Base-by-base conservation (phyloP, 768 basidiomycete genomes). In the Boletus reticulatus region DNA sequence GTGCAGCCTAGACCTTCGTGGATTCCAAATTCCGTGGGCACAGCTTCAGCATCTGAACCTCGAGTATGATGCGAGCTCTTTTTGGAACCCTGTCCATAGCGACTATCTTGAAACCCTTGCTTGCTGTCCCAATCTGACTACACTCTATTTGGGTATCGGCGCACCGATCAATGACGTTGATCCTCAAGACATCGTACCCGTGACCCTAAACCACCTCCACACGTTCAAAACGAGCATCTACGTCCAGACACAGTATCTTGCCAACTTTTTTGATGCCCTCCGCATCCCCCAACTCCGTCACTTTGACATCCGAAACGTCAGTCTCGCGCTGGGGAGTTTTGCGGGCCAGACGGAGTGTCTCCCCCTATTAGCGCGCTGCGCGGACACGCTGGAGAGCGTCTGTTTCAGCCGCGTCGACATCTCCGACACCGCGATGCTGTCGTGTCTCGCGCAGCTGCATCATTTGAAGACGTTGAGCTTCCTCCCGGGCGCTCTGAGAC, bases 281-380 rank as follows among this genome's bases (percentile, higher is more conserved):
- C 60, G 55, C 50, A 62, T 63, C 51, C 69, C 69, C 9, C 54
- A 49, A 1, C 58, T 70, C 12, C 61, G 58, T n/a, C 62, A 57
- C 11, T 69, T 70, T 31, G 64, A 64, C 16, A 51, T 70, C n/a
- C 56, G 57, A 27, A 71, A 70, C 48, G 71, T 61, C 57, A 69
- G 62, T 49, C 71, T 67, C 42, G 56, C 62, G 3, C 51, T 72
- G 4, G 67, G 69, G 34, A 63, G 65, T 7, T 65, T 61, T 42
- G 37, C 48, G 0, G 67, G 67, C 0, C 69, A 72, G 9, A 57
- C 47, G 4, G 69, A 70, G n/a, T 72, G 61, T 19, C 50, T 70
- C 0, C 64, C 69, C n/a, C 54, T 72, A 20, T 52, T 70, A 24
- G 43, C 17, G 6, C 59, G 71, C 9, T 72, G 64, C 2, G 64